A percentile compares a stretch with the other conserved stretches of the same genome.
phyloP scores from a whole-genome alignment of 768 basidiomycete genomes.

The Cubamyces sp. region DNA sequence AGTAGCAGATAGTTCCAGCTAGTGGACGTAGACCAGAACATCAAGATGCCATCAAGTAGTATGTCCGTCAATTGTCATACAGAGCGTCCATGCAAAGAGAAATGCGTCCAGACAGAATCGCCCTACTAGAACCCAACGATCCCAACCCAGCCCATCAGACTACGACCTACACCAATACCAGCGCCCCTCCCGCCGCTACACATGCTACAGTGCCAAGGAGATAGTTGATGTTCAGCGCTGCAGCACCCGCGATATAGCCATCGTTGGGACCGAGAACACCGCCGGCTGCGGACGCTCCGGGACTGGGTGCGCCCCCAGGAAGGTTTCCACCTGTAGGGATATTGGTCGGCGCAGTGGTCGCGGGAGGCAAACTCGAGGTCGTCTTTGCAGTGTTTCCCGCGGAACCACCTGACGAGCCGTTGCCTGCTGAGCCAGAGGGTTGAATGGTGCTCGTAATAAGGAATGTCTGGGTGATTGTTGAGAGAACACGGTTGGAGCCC shows the following conservation, averaged over 20 bases:
- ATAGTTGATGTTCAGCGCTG: slow-evolving; percentile 49
- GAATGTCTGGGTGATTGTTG: slow-evolving; percentile 42
- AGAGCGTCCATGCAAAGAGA: slow-evolving; percentile 19
- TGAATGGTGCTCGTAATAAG: slow-evolving; percentile 51
- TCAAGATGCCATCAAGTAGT: slow-evolving; percentile 3
- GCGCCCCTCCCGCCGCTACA: slow-evolving; percentile 41
- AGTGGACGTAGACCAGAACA: background rate
- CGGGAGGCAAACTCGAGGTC: slow-evolving; percentile 42
- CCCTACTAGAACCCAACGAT: slow-evolving; percentile 4
- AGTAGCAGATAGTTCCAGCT: background rate
- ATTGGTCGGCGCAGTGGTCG: slow-evolving; percentile 63
- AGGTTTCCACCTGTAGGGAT: slow-evolving; percentile 57
- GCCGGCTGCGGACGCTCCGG: slow-evolving; percentile 49
- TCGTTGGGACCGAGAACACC: slow-evolving; percentile 72
- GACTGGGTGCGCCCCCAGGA: slow-evolving; percentile 58
- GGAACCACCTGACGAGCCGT: slow-evolving; percentile 29
- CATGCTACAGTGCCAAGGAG: slow-evolving; percentile 47
- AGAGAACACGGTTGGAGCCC: slow-evolving; percentile 43
- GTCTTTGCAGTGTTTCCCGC: slow-evolving; percentile 37
- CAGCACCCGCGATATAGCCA: slow-evolving; percentile 62
- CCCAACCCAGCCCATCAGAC: background rate
- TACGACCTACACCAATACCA: slow-evolving; percentile 4
- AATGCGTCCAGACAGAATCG: slow-evolving; percentile 16
- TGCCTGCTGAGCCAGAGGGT: slow-evolving; percentile 29
- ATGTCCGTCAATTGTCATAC: slow-evolving; percentile 24